Base-by-base conservation (phyloP, 257 asterid species). In the Rauvolfia tetraphylla region DNA sequence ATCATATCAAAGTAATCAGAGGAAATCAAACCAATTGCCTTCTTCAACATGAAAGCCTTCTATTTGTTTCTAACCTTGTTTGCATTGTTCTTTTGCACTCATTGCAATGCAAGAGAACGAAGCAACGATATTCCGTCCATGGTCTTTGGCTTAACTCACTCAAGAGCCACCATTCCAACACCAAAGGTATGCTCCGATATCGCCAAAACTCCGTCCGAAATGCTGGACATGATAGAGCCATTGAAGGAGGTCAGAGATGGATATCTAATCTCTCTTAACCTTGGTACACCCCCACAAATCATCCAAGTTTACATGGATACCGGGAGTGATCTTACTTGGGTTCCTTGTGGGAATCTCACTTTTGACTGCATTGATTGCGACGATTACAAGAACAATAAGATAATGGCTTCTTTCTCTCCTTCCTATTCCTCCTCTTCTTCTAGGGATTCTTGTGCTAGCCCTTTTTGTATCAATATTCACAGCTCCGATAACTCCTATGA, bases 251-350 rank as follows among this genome's bases (percentile, higher is more conserved):
- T 85, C 51, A 78, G 88, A 78, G 93, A 88, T 83, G 95, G 96
- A 27, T 91, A 89, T 82, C 77, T 83, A 31, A 85, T 91, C 75
- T 84, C 95, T 71, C 88, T 89, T 57, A 85, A 82, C 69, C 67
- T 91, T 71, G 97, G 97, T 9, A 88, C 91, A 79, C 97, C 97
- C 74, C 79, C 93, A 39, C 97, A 91, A 78, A 57, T 77, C 79
- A 84, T 91, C 72, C 93, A 91, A 73, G 89, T 80, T 0, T 88
- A 82, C 66, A 75, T 91, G 81, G 93, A 89, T 53, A 91, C 91
- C 0, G 95, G 97, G n/a, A 91, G 95, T 72, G 93, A 91, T 77
- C 90, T 91, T 18, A 88, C 95, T 25, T 91, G 97, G 97, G 93
- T 91, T 54, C 97, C 95, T 13, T 89, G 95, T 81, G 93, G 93